Conservation (phyloP, 345 rosid genomes). For the Sonneratia caseolaris region DNA sequence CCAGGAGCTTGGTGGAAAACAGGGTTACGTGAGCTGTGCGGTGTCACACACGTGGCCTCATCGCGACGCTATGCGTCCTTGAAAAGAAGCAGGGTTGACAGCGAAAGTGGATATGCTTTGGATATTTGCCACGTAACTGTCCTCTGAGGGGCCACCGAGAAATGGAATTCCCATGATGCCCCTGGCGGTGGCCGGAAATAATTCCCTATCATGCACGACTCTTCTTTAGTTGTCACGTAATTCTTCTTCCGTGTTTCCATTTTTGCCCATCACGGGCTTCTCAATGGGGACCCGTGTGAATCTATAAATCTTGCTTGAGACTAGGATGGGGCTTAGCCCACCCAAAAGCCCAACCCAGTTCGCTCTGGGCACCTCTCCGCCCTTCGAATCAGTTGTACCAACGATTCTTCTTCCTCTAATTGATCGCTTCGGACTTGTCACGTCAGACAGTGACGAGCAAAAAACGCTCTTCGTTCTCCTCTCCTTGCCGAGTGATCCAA, state of each 20-base stretch:
- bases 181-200: neutral
- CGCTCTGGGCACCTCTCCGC: too few species aligned
- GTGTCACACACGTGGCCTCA: slow-evolving; percentile 8
- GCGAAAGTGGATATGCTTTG: neutral
- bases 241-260: too few species aligned
- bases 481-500: neutral
- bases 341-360: too few species aligned
- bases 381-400: too few species aligned
- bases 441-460: too few species aligned
- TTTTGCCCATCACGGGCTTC: too few species aligned
- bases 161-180: neutral
- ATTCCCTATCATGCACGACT: neutral
- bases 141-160: neutral
- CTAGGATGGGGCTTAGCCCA: too few species aligned
- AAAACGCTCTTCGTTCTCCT: neutral
- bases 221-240: neutral
- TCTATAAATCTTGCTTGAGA: too few species aligned
- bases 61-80: neutral
- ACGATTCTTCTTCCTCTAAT: too few species aligned
- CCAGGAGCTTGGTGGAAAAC: neutral
- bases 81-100: neutral
- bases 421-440: too few species aligned
- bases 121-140: neutral
- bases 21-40: slow-evolving; percentile 1
- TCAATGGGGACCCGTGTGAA: too few species aligned